Conservation (phyloP, 805 yeast genomes). For the Saccharomycopsis lassenensis region DNA sequence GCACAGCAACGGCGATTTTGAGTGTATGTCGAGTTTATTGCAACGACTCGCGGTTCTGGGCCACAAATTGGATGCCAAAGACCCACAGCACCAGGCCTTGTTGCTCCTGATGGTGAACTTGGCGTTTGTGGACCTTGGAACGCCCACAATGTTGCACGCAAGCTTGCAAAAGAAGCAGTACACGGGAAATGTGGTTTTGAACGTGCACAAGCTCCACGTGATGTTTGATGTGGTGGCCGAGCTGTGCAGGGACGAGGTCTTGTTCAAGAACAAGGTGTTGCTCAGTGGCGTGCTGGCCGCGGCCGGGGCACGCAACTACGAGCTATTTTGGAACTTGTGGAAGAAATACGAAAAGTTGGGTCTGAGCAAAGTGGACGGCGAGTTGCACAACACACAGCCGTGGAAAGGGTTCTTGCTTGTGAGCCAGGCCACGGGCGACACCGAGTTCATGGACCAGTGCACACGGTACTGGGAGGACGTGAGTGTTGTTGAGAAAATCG, state of each 20-base stretch:
- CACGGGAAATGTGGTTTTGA: not conserved
- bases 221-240: not conserved
- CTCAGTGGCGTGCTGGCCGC: constrained; percentile 1
- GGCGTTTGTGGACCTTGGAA: not conserved
- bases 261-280: constrained; percentile 13
- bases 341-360: constrained; percentile 3
- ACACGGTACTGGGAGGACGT: too few species aligned
- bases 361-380: not conserved
- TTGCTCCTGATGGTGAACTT: not conserved
- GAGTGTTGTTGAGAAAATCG: too few species aligned
- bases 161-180: not conserved
- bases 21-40: too few species aligned
- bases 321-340: constrained; percentile 14
- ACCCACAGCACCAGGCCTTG: not conserved
- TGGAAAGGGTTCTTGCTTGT: too few species aligned
- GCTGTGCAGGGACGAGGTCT: not conserved
- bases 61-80: too few species aligned
- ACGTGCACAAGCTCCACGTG: not conserved
- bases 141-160: not conserved
- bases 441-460: too few species aligned
- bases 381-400: too few species aligned
- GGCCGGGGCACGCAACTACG: not conserved
- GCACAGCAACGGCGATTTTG: too few species aligned
- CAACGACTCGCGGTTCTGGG: too few species aligned
- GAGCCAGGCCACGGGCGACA: too few species aligned